These are phyloP conservation scores for Ophiosphaerella korrae DNA, from an alignment of 2,329 filamentous ascomycete genomes.

Conservation along the genomic window DNA sequence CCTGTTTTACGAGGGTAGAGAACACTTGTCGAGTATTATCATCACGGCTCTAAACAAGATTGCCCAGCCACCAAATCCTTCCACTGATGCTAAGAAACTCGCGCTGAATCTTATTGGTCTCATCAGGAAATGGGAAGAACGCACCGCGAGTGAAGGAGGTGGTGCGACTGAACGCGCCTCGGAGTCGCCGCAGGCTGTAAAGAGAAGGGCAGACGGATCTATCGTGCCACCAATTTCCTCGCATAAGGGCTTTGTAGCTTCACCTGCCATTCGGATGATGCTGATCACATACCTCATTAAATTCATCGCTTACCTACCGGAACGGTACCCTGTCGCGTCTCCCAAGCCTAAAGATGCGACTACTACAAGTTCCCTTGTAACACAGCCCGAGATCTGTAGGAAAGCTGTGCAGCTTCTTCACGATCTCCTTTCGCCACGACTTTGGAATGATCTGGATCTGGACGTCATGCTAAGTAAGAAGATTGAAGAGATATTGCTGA, in stretches of 20 bases:
- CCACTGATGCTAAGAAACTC: slow-evolving; percentile 88
- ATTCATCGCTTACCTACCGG: slow-evolving; percentile 88
- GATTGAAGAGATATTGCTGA: slow-evolving; percentile 81
- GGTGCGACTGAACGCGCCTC: slow-evolving; percentile 54
- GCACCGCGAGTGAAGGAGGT: slow-evolving; percentile 67
- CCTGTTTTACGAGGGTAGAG: slow-evolving; percentile 91
- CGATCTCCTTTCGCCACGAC: slow-evolving; percentile 81
- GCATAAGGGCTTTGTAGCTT: slow-evolving; percentile 47
- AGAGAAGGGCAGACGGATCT: slow-evolving; percentile 76
- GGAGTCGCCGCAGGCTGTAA: slow-evolving; percentile 71
- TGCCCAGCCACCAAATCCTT: slow-evolving; percentile 79
- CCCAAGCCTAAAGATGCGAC: slow-evolving; percentile 48
- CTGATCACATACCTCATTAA: slow-evolving; percentile 95
- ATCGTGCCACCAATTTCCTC: slow-evolving; percentile 61
- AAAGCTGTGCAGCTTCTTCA: slow-evolving; percentile 82
- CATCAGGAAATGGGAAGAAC: slow-evolving; percentile 91
- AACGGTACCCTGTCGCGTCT: slow-evolving; percentile 73
- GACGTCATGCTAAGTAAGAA: slow-evolving; percentile 84
- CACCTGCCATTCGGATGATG: slow-evolving; percentile 68
- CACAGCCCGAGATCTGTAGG: slow-evolving; percentile 78
- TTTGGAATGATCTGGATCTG: slow-evolving; percentile 90
- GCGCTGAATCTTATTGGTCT: slow-evolving; percentile 88
- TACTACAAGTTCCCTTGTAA: slow-evolving; percentile 41
- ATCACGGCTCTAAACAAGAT: slow-evolving; percentile 89
- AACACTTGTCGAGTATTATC: slow-evolving; percentile 87